phyloP scores from a whole-genome alignment of 179 eudicot genomes.

The Dionaea muscipula region DNA sequence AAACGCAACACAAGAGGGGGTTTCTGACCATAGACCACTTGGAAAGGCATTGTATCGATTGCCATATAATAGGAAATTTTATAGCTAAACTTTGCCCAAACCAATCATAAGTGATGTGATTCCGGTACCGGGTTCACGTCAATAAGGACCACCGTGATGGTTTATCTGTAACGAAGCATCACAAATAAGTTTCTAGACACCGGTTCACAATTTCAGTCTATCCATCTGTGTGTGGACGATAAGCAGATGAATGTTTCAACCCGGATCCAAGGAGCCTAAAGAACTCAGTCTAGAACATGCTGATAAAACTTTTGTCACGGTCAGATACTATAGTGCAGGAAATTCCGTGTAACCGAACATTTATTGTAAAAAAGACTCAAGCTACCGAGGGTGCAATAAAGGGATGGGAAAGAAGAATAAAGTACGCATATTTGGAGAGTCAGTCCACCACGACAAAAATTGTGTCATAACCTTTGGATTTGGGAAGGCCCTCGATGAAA shows the following conservation, averaged over 20 bases:
- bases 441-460: neutral
- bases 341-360: neutral
- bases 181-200: neutral
- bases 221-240: neutral
- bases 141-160: neutral
- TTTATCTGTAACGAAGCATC: neutral
- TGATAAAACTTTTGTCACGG: neutral
- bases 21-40: too few species aligned
- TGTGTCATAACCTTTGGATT: neutral
- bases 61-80: neutral
- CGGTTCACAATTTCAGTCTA: neutral
- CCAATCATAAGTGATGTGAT: too few species aligned
- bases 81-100: neutral
- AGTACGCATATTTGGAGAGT: neutral
- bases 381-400: neutral
- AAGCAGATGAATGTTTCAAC: neutral
- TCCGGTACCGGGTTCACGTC: too few species aligned
- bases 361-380: neutral
- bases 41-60: neutral
- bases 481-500: conserved; percentile 1
- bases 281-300: conserved; percentile 1
- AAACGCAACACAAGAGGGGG: too few species aligned
- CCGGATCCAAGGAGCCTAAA: neutral
- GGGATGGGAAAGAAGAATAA: neutral
- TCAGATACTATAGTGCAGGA: neutral